A percentile compares a stretch with the other conserved stretches of the same genome.
Conservation (phyloP, 345 rosid species). For the Aegle marmelos region DNA sequence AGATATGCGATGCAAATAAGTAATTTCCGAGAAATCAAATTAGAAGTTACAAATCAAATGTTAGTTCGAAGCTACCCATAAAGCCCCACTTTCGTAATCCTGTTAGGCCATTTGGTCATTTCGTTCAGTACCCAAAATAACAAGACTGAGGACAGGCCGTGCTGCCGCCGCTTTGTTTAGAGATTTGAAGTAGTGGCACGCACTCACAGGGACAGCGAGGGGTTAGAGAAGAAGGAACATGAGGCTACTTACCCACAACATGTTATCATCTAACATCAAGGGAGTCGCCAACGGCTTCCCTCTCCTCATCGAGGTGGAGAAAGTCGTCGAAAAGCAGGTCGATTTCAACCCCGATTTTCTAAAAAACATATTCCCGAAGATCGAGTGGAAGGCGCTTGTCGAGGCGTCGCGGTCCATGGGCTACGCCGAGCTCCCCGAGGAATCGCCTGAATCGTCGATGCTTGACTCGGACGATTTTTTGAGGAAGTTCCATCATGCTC, state of each 20-base stretch:
- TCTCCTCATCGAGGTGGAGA: slow-evolving; percentile 59
- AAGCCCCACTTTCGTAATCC: fast-evolving
- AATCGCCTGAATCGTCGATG: slow-evolving; percentile 41
- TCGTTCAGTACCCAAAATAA: background rate
- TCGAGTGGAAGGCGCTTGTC: slow-evolving; percentile 77
- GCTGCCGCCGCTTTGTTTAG: background rate
- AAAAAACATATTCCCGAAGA: slow-evolving; percentile 61
- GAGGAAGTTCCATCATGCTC: slow-evolving; percentile 73
- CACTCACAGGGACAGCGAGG: too few relatives aligned
- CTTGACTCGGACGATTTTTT: slow-evolving; percentile 70
- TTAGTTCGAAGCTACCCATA: background rate
- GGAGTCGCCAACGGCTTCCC: slow-evolving; percentile 87
- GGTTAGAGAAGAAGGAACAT: slow-evolving; percentile 17
- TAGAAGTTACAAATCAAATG: too few relatives aligned
- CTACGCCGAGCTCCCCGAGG: slow-evolving; percentile 63
- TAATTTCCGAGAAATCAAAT: too few relatives aligned
- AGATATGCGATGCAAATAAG: too few relatives aligned
- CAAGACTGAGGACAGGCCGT: background rate
- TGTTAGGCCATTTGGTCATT: background rate
- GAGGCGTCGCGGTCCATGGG: slow-evolving; percentile 72
- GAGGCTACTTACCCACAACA: slow-evolving; percentile 88
- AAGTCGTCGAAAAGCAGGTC: slow-evolving; percentile 57
- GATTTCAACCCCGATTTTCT: slow-evolving; percentile 79
- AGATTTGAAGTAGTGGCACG: too few relatives aligned
- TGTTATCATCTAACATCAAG: slow-evolving; percentile 83